Conservation (phyloP, 2,329 filamentous ascomycete species). For the Stromatinia cepivora region DNA sequence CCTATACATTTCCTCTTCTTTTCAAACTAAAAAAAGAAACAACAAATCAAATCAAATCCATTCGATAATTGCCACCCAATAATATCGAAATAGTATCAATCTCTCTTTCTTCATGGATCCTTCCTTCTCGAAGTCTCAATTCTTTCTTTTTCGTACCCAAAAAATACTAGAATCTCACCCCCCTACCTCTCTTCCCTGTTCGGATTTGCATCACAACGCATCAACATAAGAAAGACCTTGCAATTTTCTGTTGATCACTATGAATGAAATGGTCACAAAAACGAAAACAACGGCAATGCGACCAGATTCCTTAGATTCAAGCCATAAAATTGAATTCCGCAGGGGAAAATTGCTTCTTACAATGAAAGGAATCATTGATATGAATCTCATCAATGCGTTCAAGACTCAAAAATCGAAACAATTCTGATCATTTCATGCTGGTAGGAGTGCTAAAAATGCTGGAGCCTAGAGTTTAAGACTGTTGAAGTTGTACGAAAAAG, state of each 20-base stretch:
- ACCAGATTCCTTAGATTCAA: not conserved
- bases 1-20: not conserved
- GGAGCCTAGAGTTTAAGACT: conserved; percentile 21
- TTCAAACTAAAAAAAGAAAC: conserved; percentile 3
- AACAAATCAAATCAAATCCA: not conserved
- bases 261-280: not conserved
- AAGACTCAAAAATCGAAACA: not conserved
- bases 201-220: conserved; percentile 9
- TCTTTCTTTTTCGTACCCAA: conserved; percentile 17
- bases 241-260: not conserved
- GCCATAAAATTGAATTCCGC: conserved; percentile 11
- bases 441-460: conserved; percentile 12
- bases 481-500: conserved; percentile 13
- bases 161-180: not conserved
- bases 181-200: conserved; percentile 1
- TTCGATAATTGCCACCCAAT: not conserved
- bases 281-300: conserved; percentile 2
- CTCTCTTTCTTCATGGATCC: conserved; percentile 9
- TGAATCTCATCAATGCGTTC: conserved; percentile 5
- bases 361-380: not conserved
- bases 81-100: not conserved
- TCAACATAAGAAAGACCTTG: not conserved
- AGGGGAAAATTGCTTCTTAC: conserved; percentile 10
- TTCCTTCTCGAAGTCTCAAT: conserved; percentile 7
- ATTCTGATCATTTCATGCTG: conserved; percentile 8